Percentiles rank a stretch among this genome's conserved stretches.
These are phyloP conservation scores for Neostapfia colusana DNA, from an alignment of 176 grass and related monocot genomes.

Conservation along the genomic window DNA sequence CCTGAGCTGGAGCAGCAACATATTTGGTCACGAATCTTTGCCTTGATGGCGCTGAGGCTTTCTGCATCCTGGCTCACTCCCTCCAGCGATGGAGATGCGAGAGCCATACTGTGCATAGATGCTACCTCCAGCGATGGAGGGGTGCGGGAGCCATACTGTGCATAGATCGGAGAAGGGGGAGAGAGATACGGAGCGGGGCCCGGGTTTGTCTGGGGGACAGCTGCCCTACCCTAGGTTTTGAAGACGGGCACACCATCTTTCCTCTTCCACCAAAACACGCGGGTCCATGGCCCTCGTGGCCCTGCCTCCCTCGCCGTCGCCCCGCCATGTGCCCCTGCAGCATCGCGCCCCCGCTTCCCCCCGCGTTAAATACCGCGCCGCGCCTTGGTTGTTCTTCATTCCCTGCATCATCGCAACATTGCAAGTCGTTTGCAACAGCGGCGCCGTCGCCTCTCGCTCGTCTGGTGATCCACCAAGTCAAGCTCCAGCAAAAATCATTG, in stretches of 20 bases:
- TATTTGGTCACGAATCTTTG: neutral
- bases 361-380: slow-evolving; percentile 27
- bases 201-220: neutral
- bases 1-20: neutral
- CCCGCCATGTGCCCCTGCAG: slow-evolving; percentile 34
- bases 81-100: neutral
- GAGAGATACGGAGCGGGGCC: neutral
- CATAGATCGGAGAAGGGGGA: neutral
- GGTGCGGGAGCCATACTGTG: neutral
- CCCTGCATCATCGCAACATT: neutral
- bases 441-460: too few relatives aligned
- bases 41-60: neutral
- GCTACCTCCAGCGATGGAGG: neutral
- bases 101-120: neutral
- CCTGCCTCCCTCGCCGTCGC: slow-evolving; percentile 22
- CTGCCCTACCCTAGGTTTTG: neutral
- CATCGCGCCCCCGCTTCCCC: neutral
- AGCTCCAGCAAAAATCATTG: neutral
- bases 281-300: slow-evolving; percentile 27
- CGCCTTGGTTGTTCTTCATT: too few relatives aligned
- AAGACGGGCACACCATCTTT: neutral
- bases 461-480: neutral
- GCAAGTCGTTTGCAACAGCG: too few relatives aligned
- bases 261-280: slow-evolving; percentile 21
- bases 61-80: neutral